A percentile compares a stretch with the other conserved stretches of the same genome.
Conservation (phyloP, 345 rosid species). For the Corchorus capsularis region DNA sequence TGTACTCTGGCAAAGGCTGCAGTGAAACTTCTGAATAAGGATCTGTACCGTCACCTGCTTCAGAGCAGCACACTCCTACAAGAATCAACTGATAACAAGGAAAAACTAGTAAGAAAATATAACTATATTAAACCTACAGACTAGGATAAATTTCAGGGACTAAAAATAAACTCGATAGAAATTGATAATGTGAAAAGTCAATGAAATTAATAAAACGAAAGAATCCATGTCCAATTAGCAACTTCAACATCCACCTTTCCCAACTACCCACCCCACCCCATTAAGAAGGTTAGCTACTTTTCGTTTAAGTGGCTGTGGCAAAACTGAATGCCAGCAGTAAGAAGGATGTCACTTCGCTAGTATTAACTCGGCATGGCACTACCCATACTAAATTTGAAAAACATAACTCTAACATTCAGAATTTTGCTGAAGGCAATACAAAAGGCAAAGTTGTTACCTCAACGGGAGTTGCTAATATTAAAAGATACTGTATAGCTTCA, state of each 20-base stretch:
- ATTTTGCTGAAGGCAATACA: background rate
- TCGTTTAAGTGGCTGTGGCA: background rate
- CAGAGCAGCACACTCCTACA: conserved; percentile 93
- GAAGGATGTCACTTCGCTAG: background rate
- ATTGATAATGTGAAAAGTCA: background rate
- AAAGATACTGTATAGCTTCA: conserved; percentile 90
- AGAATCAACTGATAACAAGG: conserved; percentile 73
- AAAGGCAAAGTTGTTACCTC: conserved; percentile 52
- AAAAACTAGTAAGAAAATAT: conserved; percentile 23
- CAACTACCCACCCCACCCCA: background rate
- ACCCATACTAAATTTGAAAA: background rate
- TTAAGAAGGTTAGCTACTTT: background rate
- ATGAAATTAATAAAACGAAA: background rate
- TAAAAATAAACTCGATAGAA: conserved; percentile 6
- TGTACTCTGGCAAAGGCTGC: conserved; percentile 89
- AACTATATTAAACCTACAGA: conserved; percentile 17
- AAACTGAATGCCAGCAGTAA: background rate
- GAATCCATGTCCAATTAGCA: conserved; percentile 3
- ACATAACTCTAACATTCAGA: background rate
- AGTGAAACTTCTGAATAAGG: conserved; percentile 90
- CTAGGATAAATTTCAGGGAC: conserved; percentile 7
- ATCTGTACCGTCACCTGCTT: conserved; percentile 80
- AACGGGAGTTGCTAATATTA: conserved; percentile 87
- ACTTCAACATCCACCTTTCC: background rate
- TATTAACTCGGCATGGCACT: background rate